Conservation (phyloP, 306 rosid species). For the Calophaca sinica region DNA sequence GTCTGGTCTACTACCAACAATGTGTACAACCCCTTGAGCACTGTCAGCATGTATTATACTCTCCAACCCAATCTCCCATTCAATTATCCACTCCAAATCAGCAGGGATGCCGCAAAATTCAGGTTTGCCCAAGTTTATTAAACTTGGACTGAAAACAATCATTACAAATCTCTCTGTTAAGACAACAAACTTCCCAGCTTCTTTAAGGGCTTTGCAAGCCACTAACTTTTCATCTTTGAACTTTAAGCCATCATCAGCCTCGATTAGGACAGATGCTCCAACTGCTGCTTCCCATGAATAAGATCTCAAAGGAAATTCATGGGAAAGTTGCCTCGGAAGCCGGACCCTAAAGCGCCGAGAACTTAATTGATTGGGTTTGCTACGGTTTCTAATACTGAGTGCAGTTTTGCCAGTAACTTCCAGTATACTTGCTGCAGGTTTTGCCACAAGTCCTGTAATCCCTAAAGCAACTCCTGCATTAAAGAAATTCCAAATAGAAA, state of each 20-base stretch:
- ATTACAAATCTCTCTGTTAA: slow-evolving; percentile 70
- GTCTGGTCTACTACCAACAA: slow-evolving; percentile 85
- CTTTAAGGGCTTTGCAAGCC: slow-evolving; percentile 81
- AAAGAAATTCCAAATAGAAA: slow-evolving; percentile 42
- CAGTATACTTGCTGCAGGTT: slow-evolving; percentile 96
- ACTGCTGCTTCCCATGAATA: slow-evolving; percentile 96
- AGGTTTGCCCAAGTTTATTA: slow-evolving; percentile 74
- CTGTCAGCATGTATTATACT: slow-evolving; percentile 76
- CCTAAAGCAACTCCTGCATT: slow-evolving; percentile 88
- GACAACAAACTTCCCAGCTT: slow-evolving; percentile 79
- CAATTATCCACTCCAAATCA: slow-evolving; percentile 76
- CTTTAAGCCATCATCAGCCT: slow-evolving; percentile 68
- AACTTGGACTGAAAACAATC: slow-evolving; percentile 65
- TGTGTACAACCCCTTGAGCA: slow-evolving; percentile 66
- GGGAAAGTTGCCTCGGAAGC: slow-evolving; percentile 78
- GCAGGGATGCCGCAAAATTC: slow-evolving; percentile 76
- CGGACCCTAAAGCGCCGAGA: slow-evolving; percentile 68
- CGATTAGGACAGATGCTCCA: slow-evolving; percentile 74
- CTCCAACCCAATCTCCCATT: slow-evolving; percentile 79
- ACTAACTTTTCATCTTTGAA: slow-evolving; percentile 76
- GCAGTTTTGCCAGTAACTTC: slow-evolving; percentile 97
- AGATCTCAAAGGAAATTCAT: slow-evolving; percentile 70
- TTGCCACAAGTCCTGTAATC: slow-evolving; percentile 88
- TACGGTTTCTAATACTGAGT: slow-evolving; percentile 86
- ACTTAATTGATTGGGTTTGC: slow-evolving; percentile 72